Evolutionary conservation across 2,329 filamentous ascomycete species (phyloP).

Genomic region (Diaporthe citriasiana): DNA sequence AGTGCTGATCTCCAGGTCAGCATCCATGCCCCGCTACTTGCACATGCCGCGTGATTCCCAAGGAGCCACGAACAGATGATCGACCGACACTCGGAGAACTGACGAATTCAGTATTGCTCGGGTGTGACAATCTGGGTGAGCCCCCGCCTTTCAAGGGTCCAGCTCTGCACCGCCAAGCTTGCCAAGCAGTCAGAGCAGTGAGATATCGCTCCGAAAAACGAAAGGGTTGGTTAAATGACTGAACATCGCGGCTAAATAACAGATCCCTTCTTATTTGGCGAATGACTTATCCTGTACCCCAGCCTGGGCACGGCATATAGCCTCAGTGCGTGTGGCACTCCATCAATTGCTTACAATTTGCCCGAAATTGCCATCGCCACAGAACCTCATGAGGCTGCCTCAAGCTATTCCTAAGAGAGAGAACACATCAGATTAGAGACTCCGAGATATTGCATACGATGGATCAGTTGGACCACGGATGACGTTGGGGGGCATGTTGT

Average conservation of each 20-base stretch:
- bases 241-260: slow-evolving; percentile 22
- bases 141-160: slow-evolving; percentile 10
- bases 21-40: not conserved
- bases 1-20: not conserved
- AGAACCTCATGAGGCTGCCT: not conserved
- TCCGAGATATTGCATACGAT: slow-evolving; percentile 3
- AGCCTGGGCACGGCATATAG: slow-evolving; percentile 20
- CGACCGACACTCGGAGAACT: not conserved
- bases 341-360: slow-evolving; percentile 6
- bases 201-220: not conserved
- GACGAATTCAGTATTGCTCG: not conserved
- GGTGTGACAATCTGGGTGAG: not conserved
- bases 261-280: not conserved
- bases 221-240: not conserved
- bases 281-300: not conserved
- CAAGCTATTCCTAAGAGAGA: slow-evolving; percentile 1
- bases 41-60: not conserved
- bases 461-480: not conserved
- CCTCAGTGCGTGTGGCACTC: not conserved
- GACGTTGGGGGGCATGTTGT: not conserved
- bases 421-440: not conserved
- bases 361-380: slow-evolving; percentile 11
- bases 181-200: slow-evolving; percentile 19
- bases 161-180: slow-evolving; percentile 13
- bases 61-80: not conserved